Evolutionary conservation across 2,329 filamentous ascomycete species (phyloP), one percentile per base, ranked within the genome.

Genomic region (Pezicula rhizophila): DNA sequence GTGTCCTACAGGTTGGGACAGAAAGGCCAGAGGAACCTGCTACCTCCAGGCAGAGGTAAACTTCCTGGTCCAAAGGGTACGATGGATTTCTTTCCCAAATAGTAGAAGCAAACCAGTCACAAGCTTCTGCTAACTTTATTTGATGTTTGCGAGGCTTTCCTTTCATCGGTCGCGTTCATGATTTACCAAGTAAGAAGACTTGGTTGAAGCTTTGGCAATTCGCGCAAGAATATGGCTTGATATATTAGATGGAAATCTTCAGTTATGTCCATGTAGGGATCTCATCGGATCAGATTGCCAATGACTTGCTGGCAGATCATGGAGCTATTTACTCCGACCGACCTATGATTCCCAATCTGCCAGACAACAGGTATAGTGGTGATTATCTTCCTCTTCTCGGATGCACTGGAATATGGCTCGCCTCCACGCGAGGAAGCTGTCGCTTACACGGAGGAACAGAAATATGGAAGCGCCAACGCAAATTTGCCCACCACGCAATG

Each of bases 141-240:
- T 25, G n/a, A 43, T 5, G 17, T 23, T 56, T 7, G 54, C 18
- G 38, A 75, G 71, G 66, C 39, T 57, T 70, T 4, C 72, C 72
- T 2, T 61, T 70, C 37, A 64, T 75, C 40, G 72, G 73, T 5
- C 66, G 71, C 14, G 61, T 75, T 14, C 71, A 74, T 49, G 72
- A 74, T 57, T 57, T 75, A 3, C 72, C 73, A 1, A 53, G 60
- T 12, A 61, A 69, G 33, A 60, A 59, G 33, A 63, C 71, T 17
- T 74, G 71, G 72, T 52, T 75, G 23, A 74, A 75, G 57, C 73
- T 75, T 51, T 69, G 70, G 52, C 70, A 75, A 52, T 76, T 72
- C 72, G 66, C 64, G 50, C 67, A 72, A 57, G 57, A 64, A 28
- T 75, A 70, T 50, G 72, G 72, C 1, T 70, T 72, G 7, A 75